Percentiles rank a stretch among this genome's conserved stretches.
phyloP scores from a whole-genome alignment of 2,329 filamentous ascomycete genomes.

The Claviceps capensis region DNA sequence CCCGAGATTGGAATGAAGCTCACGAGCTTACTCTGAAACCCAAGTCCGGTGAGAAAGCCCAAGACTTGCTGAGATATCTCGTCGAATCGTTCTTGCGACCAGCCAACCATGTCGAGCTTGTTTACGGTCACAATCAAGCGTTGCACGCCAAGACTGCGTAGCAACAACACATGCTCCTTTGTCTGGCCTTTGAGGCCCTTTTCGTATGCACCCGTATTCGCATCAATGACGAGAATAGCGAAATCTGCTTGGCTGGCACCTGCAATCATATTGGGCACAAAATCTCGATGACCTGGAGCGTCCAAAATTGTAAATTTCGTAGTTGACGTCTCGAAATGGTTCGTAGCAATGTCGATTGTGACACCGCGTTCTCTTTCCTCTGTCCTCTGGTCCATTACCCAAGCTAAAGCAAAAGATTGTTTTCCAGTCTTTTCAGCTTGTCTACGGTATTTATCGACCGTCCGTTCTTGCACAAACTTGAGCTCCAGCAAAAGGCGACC shows the following conservation, averaged over 20 bases:
- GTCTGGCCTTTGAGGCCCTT: constrained; percentile 89
- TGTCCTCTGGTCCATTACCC: constrained; percentile 85
- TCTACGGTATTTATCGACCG: constrained; percentile 74
- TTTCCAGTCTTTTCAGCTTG: constrained; percentile 90
- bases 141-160: constrained; percentile 82
- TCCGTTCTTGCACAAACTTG: constrained; percentile 74
- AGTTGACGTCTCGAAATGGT: constrained; percentile 79
- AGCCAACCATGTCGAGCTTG: constrained; percentile 79
- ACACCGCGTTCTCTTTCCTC: constrained; percentile 85
- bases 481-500: constrained; percentile 83
- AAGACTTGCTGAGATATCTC: constrained; percentile 75
- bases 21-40: constrained; percentile 70
- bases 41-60: constrained; percentile 68
- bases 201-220: constrained; percentile 81
- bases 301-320: constrained; percentile 90
- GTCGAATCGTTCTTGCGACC: constrained; percentile 71
- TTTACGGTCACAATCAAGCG: constrained; percentile 84
- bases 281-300: constrained; percentile 87
- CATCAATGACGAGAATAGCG: constrained; percentile 86
- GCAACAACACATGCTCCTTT: constrained; percentile 78
- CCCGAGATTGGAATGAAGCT: constrained; percentile 85
- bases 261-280: constrained; percentile 98
- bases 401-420: constrained; percentile 87
- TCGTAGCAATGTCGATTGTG: constrained; percentile 92
- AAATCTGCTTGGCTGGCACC: constrained; percentile 94